Evolutionary conservation across 768 basidiomycete species (phyloP).

Genomic region (Thelephora ganbajun): DNA sequence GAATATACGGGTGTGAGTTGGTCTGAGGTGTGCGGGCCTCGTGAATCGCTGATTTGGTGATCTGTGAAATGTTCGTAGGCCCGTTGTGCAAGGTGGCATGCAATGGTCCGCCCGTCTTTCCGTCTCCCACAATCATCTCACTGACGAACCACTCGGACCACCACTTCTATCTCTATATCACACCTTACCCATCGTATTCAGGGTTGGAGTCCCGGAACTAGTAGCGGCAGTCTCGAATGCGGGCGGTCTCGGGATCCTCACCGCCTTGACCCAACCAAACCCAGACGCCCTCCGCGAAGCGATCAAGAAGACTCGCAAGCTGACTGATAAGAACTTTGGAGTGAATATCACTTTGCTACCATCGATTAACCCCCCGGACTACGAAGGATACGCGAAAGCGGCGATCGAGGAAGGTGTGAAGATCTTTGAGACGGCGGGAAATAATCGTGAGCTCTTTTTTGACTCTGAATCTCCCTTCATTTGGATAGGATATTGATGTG

Average conservation of each 20-base stretch:
- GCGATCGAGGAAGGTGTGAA: slow-evolving; percentile 80
- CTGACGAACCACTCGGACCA: neutral
- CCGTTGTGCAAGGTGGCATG: slow-evolving; percentile 82
- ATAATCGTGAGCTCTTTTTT: slow-evolving; percentile 47
- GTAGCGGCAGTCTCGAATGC: slow-evolving; percentile 72
- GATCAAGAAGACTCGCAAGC: slow-evolving; percentile 60
- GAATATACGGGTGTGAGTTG: slow-evolving; percentile 48
- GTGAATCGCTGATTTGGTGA: slow-evolving; percentile 1
- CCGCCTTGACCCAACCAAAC: slow-evolving; percentile 77
- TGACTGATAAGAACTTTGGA: slow-evolving; percentile 67
- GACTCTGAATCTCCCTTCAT: slow-evolving; percentile 1
- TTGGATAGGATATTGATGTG: neutral
- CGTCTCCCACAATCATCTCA: neutral
- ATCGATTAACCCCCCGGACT: slow-evolving; percentile 82
- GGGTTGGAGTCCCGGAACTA: slow-evolving; percentile 70
- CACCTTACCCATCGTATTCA: slow-evolving; percentile 16
- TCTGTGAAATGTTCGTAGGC: slow-evolving; percentile 25
- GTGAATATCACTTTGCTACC: slow-evolving; percentile 84
- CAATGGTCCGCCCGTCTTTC: slow-evolving; percentile 45
- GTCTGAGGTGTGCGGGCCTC: neutral
- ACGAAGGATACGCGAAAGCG: slow-evolving; percentile 67
- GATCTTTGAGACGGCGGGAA: slow-evolving; percentile 90
- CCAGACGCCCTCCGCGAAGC: slow-evolving; percentile 71
- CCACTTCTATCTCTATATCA: no score
- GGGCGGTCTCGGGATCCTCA: slow-evolving; percentile 74